Base-by-base conservation (phyloP, 1,284 basidiomycete species). In the Blastosporella zonata region DNA sequence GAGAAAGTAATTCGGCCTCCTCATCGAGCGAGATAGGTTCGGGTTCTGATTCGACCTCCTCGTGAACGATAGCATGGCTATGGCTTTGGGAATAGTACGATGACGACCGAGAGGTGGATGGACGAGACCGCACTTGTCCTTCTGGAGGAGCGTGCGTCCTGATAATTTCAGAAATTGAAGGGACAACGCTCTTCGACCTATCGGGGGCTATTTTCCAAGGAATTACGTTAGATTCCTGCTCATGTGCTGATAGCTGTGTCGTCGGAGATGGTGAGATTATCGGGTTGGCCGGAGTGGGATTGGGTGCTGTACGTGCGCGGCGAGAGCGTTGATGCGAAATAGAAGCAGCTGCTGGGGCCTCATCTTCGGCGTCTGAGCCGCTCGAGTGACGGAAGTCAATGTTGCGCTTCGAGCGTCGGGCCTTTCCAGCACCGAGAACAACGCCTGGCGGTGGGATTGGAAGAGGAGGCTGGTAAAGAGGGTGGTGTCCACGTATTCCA, bases 111-210 rank as follows among this genome's bases (percentile, higher is more conserved):
- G 65, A 62, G 13, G 73, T 70, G 13, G 72, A 62, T 45, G 73
- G 71, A 44, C 72, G 68, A 15, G 72, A 67, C 27, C 72, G 74
- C 8, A 62, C 50, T 58, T 78, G 78, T 43, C 71, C 70, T 51
- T 78, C 71, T 22, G 72, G 71, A 23, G 83, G 82, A 3, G 83
- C 80, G 65, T 91, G 82, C 22, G 75, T 77, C 37, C 84, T 81
- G 52, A 91, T 91, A 53, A 91, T 91, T 47, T 92, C 89, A 37
- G 84, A 87, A 60, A 91, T 92, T 15, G 87, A 88, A 40, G 89
- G 88, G 8, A 82, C 79, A 44, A 83, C 61, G 25, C 59, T 65
- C 56, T 70, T 70, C 23, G 61, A 63, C 46, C 58, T 66, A 46
- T 73, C 68, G 28, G 50, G 47, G 36, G 53, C 25, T 47, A 59